Conservation (phyloP, 2,329 filamentous ascomycete genomes). For the Calcarisporium arbuscula region DNA sequence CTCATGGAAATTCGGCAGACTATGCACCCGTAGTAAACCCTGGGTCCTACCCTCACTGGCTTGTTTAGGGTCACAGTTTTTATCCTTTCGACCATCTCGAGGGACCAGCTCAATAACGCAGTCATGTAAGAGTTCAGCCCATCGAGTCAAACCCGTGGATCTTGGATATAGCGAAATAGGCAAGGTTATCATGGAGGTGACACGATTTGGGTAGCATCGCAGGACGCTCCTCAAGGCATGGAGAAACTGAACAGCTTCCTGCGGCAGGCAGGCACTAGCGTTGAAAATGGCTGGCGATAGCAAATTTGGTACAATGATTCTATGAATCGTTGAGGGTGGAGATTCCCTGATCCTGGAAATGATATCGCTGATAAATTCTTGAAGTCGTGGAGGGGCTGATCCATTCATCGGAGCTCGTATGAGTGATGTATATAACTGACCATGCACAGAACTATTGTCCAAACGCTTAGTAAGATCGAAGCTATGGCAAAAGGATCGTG, state of each 20-base stretch:
- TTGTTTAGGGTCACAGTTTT: constrained; percentile 42
- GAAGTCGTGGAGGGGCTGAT: constrained; percentile 37
- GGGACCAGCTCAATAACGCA: constrained; percentile 80
- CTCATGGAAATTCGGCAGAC: constrained; percentile 78
- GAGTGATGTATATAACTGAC: constrained; percentile 44
- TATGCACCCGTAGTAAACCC: constrained; percentile 77
- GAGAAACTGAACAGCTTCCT: constrained; percentile 71
- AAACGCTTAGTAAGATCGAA: constrained; percentile 68
- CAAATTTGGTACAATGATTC: constrained; percentile 76
- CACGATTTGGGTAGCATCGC: constrained; percentile 54
- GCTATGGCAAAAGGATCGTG: constrained; percentile 63
- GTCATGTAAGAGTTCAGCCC: constrained; percentile 80
- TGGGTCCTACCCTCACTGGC: constrained; percentile 69
- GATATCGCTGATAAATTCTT: constrained; percentile 55
- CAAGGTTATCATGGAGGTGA: constrained; percentile 70
- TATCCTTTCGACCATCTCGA: constrained; percentile 49
- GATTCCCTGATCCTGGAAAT: constrained; percentile 49
- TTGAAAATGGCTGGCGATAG: constrained; percentile 83
- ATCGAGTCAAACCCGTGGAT: constrained; percentile 67
- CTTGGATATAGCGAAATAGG: constrained; percentile 77
- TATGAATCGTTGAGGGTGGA: constrained; percentile 60
- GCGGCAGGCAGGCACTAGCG: constrained; percentile 60
- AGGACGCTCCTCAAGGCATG: constrained; percentile 72
- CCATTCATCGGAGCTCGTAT: constrained; percentile 28
- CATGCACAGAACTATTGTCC: constrained; percentile 39